Evolutionary conservation across 2,329 filamentous ascomycete species (phyloP).

Genomic region (Aspergillus candidus): DNA sequence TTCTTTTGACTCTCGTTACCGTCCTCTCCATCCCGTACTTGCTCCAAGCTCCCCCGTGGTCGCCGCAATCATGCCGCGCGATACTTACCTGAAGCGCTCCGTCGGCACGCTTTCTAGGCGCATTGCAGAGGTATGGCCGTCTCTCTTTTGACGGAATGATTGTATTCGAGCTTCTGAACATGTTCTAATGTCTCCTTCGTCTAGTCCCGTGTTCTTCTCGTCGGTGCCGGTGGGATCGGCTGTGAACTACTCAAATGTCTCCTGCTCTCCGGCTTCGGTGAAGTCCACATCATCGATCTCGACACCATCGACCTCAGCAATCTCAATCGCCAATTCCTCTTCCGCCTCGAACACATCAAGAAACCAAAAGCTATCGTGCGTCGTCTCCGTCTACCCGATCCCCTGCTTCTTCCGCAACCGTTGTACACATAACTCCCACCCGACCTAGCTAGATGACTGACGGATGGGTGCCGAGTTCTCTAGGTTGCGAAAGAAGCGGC

Average conservation of each 20-base stretch:
- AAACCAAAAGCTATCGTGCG: slow-evolving; percentile 87
- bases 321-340: slow-evolving; percentile 94
- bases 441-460: slow-evolving; percentile 9
- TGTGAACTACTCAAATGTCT: slow-evolving; percentile 98
- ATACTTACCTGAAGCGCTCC: slow-evolving; percentile 39
- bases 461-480: slow-evolving; percentile 1
- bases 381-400: slow-evolving; percentile 14
- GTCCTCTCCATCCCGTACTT: slow-evolving; percentile 4
- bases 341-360: slow-evolving; percentile 94
- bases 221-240: slow-evolving; percentile 93
- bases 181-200: slow-evolving; percentile 10
- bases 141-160: too few species aligned
- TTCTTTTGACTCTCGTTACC: slow-evolving; percentile 1
- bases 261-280: slow-evolving; percentile 82
- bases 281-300: slow-evolving; percentile 91
- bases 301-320: slow-evolving; percentile 98
- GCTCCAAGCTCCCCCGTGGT: slow-evolving; percentile 6
- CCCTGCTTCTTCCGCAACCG: slow-evolving; percentile 4
- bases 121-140: slow-evolving; percentile 35
- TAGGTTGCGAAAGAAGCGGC: slow-evolving; percentile 91
- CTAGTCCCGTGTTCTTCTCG: slow-evolving; percentile 82
- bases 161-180: not conserved
- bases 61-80: slow-evolving; percentile 32
- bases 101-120: slow-evolving; percentile 36
- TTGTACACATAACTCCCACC: not conserved